A percentile compares a stretch with the other conserved stretches of the same genome.
Conservation (phyloP, 345 rosid species). For the Ceriops zippeliana region DNA sequence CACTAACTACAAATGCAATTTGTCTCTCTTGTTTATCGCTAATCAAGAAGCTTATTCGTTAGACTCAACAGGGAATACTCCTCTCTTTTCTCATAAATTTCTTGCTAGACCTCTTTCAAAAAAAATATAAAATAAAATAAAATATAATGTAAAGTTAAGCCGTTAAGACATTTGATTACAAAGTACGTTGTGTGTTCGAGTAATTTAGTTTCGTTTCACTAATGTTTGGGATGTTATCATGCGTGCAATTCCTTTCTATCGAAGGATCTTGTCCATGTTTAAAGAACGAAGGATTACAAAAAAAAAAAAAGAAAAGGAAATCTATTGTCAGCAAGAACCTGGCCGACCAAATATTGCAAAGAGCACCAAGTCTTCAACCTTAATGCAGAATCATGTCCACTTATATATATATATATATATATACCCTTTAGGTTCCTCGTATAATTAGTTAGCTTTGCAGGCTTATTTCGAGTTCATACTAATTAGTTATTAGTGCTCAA, state of each 20-base stretch:
- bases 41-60: too few relatives aligned
- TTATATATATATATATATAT: too few relatives aligned
- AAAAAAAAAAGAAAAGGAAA: neutral
- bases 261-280: slow-evolving; percentile 1
- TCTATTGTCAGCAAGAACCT: neutral
- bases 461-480: slow-evolving; percentile 21
- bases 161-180: neutral
- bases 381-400: slow-evolving; percentile 22
- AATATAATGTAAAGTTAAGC: neutral
- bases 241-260: neutral
- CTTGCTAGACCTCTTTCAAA: neutral
- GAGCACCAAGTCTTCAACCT: slow-evolving; percentile 7
- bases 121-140: too few relatives aligned
- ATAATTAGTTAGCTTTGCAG: slow-evolving; percentile 17
- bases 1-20: too few relatives aligned
- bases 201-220: neutral
- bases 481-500: slow-evolving; percentile 14
- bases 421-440: slow-evolving; percentile 5
- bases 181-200: neutral
- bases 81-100: too few relatives aligned
- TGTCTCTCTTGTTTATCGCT: too few relatives aligned
- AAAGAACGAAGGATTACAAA: neutral
- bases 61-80: too few relatives aligned
- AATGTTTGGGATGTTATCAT: neutral
- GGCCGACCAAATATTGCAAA: slow-evolving; percentile 34